These are phyloP conservation scores for Globisporangium nunn DNA, from an alignment of 352 stramenopile genomes.

Conservation along the genomic window DNA sequence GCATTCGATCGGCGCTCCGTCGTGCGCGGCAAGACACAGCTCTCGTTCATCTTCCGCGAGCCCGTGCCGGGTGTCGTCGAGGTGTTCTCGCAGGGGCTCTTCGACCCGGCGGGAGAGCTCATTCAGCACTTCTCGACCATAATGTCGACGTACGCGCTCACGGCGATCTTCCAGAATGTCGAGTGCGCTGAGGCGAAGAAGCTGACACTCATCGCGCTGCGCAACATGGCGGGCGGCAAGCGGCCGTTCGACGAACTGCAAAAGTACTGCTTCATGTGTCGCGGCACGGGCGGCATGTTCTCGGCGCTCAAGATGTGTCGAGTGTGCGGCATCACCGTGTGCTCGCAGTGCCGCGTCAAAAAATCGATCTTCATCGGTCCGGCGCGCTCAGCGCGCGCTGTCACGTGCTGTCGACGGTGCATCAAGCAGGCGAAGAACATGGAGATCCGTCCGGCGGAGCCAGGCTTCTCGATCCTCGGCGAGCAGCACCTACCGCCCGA, in stretches of 20 bases:
- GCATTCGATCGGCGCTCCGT: slow-evolving; percentile 20
- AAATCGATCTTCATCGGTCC: slow-evolving; percentile 20
- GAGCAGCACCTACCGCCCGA: slow-evolving; percentile 6
- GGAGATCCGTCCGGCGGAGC: slow-evolving; percentile 17
- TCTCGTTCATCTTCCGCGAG: slow-evolving; percentile 33
- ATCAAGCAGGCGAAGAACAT: slow-evolving; percentile 15
- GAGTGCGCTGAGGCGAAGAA: slow-evolving; percentile 45
- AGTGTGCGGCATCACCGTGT: slow-evolving; percentile 17
- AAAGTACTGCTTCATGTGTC: slow-evolving; percentile 16
- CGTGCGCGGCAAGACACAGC: slow-evolving; percentile 22
- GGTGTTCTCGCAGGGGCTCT: slow-evolving; percentile 31
- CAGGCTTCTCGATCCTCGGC: slow-evolving; percentile 19
- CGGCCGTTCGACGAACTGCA: slow-evolving; percentile 7
- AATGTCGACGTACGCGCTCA: slow-evolving; percentile 17
- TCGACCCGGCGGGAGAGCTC: slow-evolving; percentile 34
- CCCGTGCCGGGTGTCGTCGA: slow-evolving; percentile 26
- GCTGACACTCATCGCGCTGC: slow-evolving; percentile 30
- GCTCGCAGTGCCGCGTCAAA: slow-evolving; percentile 19
- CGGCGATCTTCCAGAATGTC: slow-evolving; percentile 21
- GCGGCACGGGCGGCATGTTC: slow-evolving; percentile 7
- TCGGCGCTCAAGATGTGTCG: slow-evolving; percentile 12
- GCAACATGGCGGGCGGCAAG: slow-evolving; percentile 8
- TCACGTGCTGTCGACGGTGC: slow-evolving; percentile 5
- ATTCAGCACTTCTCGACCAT: slow-evolving; percentile 17
- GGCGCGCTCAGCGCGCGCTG: neutral